A percentile compares a stretch with the other conserved stretches of the same genome.
phyloP scores from a whole-genome alignment of 768 basidiomycete genomes.

The Pseudohyphozyma bogoriensis region DNA sequence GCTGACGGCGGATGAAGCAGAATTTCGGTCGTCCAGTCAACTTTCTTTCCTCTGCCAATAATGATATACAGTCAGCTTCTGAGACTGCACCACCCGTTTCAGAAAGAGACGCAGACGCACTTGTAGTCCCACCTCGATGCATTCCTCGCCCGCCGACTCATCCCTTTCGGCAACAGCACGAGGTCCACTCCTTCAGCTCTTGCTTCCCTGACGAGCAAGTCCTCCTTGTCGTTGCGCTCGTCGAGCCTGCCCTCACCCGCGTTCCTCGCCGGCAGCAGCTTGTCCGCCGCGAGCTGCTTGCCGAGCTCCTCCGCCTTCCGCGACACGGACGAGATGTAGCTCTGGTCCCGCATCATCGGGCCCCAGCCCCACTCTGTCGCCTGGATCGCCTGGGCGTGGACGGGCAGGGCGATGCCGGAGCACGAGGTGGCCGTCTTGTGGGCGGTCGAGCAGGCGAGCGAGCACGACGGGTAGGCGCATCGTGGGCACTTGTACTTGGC shows the following conservation, averaged over 20 bases:
- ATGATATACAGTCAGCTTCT: not conserved
- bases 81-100: too few species aligned
- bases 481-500: conserved; percentile 26
- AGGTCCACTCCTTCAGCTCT: conserved; percentile 21
- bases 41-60: conserved; percentile 11
- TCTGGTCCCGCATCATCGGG: conserved; percentile 24
- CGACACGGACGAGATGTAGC: conserved; percentile 23
- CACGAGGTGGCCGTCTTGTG: conserved; percentile 21
- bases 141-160: conserved; percentile 24
- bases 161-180: conserved; percentile 25
- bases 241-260: conserved; percentile 8
- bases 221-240: conserved; percentile 25
- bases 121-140: conserved; percentile 23
- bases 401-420: conserved; percentile 20
- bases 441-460: conserved; percentile 19
- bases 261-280: conserved; percentile 19
- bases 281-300: conserved; percentile 14
- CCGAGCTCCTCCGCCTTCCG: conserved; percentile 20
- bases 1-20: conserved; percentile 16
- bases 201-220: conserved; percentile 21
- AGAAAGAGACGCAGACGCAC: not conserved
- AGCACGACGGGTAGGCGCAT: conserved; percentile 24
- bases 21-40: conserved; percentile 27
- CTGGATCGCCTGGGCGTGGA: conserved; percentile 6
- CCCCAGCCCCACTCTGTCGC: conserved; percentile 28